Conservation (phyloP, 768 basidiomycete genomes). For the Termitomyces sp. region DNA sequence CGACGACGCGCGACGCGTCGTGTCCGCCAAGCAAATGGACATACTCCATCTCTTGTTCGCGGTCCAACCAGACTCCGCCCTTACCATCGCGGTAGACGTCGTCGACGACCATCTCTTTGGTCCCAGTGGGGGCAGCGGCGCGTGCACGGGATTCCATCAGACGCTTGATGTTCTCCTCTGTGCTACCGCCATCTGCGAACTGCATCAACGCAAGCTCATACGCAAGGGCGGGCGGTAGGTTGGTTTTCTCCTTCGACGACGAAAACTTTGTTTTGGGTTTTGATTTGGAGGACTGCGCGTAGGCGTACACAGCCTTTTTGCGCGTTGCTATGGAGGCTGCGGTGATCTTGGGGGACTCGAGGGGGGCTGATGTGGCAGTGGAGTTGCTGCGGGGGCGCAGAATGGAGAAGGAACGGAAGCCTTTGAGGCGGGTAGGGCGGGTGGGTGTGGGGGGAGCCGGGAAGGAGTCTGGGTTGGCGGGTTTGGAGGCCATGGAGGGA, state of each 20-base stretch:
- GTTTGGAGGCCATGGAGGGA: constrained; percentile 20
- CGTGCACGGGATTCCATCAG: constrained; percentile 52
- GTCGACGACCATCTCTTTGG: constrained; percentile 27
- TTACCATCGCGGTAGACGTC: constrained; percentile 56
- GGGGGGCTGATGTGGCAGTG: too few species aligned
- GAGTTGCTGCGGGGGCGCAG: constrained; percentile 33
- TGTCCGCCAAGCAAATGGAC: constrained; percentile 45
- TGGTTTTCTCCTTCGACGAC: constrained; percentile 24
- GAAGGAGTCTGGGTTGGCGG: background rate
- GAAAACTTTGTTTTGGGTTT: constrained; percentile 19
- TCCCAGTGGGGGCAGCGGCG: constrained; percentile 22
- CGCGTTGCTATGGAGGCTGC: constrained; percentile 33
- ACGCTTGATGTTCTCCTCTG: constrained; percentile 48
- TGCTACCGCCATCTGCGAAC: constrained; percentile 56
- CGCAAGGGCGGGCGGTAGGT: constrained; percentile 45
- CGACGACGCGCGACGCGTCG: constrained; percentile 13
- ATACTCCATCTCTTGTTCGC: constrained; percentile 68
- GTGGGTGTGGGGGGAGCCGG: background rate
- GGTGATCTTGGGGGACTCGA: constrained; percentile 14
- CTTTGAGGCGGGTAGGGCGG: constrained; percentile 25
- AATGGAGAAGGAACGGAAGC: constrained; percentile 47
- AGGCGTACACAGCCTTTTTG: constrained; percentile 48
- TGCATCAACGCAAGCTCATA: constrained; percentile 69
- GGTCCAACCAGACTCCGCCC: constrained; percentile 67
- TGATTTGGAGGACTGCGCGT: constrained; percentile 37